Percentiles rank a stretch among this genome's conserved stretches.
phyloP scores from a whole-genome alignment of 176 grass and related monocot species.

The Puya raimondii region DNA sequence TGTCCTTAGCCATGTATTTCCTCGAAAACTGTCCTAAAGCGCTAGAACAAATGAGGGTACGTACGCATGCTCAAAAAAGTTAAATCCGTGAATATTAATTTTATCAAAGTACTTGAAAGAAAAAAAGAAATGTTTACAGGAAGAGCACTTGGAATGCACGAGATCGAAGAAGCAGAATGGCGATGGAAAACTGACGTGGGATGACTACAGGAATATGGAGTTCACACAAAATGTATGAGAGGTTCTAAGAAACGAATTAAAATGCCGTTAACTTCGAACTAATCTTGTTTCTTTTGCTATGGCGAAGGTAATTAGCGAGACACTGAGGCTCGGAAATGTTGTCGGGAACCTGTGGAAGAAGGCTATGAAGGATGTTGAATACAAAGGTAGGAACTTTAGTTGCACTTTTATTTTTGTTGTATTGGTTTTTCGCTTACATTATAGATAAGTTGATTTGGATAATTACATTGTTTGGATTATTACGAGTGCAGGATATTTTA shows the following conservation, averaged over 20 bases:
- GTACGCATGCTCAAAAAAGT: not conserved
- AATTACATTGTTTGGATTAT: not conserved
- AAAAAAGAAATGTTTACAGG: not conserved
- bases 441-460: not conserved
- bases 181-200: constrained; percentile 16
- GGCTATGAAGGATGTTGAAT: constrained; percentile 15
- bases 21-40: constrained; percentile 10
- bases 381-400: constrained; percentile 4
- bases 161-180: constrained; percentile 6
- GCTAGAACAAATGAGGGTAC: constrained; percentile 25
- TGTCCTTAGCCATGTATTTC: constrained; percentile 25
- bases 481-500: constrained; percentile 17
- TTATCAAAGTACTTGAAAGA: not conserved
- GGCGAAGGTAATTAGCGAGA: constrained; percentile 25
- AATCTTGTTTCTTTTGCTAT: not conserved
- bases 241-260: not conserved
- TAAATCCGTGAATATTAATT: no score
- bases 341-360: constrained; percentile 9
- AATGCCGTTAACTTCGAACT: not conserved
- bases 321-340: constrained; percentile 18
- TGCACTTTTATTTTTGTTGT: not conserved
- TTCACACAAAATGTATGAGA: constrained; percentile 20
- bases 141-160: constrained; percentile 12
- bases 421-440: not conserved
- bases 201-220: constrained; percentile 33